These are phyloP conservation scores for Aethionema arabicum DNA, from an alignment of 345 rosid genomes.

Conservation along the genomic window DNA sequence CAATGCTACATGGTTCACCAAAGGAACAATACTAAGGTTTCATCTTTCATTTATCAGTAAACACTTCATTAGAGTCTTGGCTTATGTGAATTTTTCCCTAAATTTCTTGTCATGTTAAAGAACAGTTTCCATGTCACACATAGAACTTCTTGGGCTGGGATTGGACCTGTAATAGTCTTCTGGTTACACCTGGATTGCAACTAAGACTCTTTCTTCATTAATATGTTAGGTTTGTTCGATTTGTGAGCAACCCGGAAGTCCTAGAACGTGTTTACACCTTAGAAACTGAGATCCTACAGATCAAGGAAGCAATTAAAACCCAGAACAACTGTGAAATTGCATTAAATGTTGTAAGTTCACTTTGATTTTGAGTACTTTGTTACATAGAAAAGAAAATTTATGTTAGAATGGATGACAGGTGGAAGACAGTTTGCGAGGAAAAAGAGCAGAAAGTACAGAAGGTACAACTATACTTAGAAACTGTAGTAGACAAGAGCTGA, in stretches of 20 bases:
- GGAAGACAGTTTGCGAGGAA: conserved; percentile 45
- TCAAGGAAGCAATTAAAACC: conserved; percentile 78
- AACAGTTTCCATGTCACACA: background rate
- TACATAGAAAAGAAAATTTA: conserved; percentile 16
- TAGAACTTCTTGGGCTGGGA: background rate
- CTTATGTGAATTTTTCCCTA: background rate
- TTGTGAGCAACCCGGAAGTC: conserved; percentile 91
- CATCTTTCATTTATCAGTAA: background rate
- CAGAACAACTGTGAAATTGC: conserved; percentile 67
- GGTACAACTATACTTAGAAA: conserved; percentile 43
- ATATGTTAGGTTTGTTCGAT: conserved; percentile 88
- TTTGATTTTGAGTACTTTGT: conserved; percentile 14
- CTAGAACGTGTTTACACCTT: conserved; percentile 71
- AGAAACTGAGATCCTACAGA: conserved; percentile 94
- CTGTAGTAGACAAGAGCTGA: background rate
- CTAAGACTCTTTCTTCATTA: conserved; percentile 4
- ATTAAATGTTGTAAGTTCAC: conserved; percentile 51
- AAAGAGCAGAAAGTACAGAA: conserved; percentile 52
- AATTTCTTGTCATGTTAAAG: background rate
- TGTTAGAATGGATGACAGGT: conserved; percentile 44
- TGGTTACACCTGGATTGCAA: conserved; percentile 1
- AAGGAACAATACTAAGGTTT: conserved; percentile 78
- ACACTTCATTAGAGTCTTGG: too few species aligned
- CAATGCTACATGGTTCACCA: conserved; percentile 82
- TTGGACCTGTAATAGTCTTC: background rate